Base-by-base conservation (phyloP, 768 basidiomycete species). In the Ephemerocybe angulata region DNA sequence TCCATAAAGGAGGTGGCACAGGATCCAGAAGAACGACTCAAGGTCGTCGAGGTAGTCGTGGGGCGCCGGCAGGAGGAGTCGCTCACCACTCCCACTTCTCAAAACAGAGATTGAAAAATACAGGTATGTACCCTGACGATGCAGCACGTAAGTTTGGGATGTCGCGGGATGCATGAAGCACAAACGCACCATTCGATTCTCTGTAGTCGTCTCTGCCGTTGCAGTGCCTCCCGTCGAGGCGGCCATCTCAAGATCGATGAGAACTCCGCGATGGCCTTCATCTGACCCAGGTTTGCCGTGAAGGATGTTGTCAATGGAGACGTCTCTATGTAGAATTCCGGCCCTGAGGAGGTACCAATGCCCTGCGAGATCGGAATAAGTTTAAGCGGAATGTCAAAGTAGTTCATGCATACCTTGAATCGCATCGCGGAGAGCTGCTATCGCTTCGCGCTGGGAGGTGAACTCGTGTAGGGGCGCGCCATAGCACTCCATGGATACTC, bases 371-470 rank as follows among this genome's bases (percentile, higher is more conserved):
- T 8, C 17, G 5, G 4, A 17, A 30, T 10, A 4, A 31, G 19
- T 15, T 13, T 17, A 21, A 15, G 15, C 6, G 11, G 12, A 15
- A 29, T 8, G 17, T 11, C 8, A 12, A 35, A 3, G 6, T 5
- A 11, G 19, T 15, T 25, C 8, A 28, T 1, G 38, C 54, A 50
- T 31, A 61, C 60, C 60, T 22, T 33, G 50, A 7, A 58, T 44
- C 8, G 59, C 59, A 31, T 60, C 59, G 8, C 53, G 53, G 29
- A 60, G 40, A 12, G 50, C 59, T 5, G 40, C 17, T 4, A 60
- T 21, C 21, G 55, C 38, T n/a, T 55, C 49, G 7, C 31, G 24
- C 25, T 21, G 30, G 1, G 33, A 46, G 3, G 31, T 41, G 35
- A 58, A 60, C 21, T 31, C 21, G 1, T 19, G 17, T 12, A 60